Conservation (phyloP, 2,329 filamentous ascomycete species). For the Niveomyces coronatus region DNA sequence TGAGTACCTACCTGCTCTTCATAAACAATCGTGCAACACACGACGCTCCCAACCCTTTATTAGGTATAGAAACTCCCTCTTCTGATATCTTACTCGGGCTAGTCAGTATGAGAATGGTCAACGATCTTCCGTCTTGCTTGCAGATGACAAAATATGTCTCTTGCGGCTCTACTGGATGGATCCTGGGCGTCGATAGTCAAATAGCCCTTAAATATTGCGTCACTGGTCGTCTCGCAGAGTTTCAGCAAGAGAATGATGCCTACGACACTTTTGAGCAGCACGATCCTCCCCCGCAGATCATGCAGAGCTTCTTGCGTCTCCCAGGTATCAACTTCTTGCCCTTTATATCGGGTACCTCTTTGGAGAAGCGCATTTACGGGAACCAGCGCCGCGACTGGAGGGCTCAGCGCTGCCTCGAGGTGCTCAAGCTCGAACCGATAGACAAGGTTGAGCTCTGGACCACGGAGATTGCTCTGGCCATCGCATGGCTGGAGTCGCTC, state of each 20-base stretch:
- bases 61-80: too few relatives aligned
- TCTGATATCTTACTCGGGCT: too few relatives aligned
- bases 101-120: too few relatives aligned
- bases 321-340: not conserved
- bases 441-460: not conserved
- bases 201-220: conserved; percentile 2
- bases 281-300: not conserved
- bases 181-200: not conserved
- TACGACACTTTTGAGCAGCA: not conserved
- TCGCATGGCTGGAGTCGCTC: not conserved
- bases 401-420: not conserved
- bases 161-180: not conserved
- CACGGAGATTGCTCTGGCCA: not conserved
- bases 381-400: not conserved
- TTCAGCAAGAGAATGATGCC: not conserved
- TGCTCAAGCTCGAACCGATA: not conserved
- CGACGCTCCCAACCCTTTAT: too few relatives aligned
- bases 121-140: too few relatives aligned
- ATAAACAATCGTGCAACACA: too few relatives aligned
- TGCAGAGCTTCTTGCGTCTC: conserved; percentile 2
- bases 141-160: too few relatives aligned
- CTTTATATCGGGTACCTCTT: not conserved
- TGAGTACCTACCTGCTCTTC: too few relatives aligned
- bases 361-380: not conserved
- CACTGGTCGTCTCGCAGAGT: not conserved